Evolutionary conservation across 2,329 filamentous ascomycete species (phyloP).

Genomic region (Aureobasidium uvarum): DNA sequence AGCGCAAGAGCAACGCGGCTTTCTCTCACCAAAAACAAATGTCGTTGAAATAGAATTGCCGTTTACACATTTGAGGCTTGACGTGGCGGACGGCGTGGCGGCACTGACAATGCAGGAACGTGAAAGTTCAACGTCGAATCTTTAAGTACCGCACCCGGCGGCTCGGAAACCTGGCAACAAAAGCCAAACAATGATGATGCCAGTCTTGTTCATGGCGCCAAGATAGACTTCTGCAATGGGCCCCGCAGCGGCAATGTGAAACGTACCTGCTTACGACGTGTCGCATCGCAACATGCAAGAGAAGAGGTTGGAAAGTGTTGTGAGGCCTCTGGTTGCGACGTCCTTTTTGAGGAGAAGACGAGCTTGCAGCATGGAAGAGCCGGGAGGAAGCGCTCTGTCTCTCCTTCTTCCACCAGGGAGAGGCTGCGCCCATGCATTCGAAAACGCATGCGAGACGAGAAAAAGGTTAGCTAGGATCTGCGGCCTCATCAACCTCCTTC

Average conservation of each 20-base stretch:
- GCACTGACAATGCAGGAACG: constrained; percentile 24
- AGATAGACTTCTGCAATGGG: constrained; percentile 14
- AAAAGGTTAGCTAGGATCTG: constrained; percentile 10
- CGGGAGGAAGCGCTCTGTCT: background rate
- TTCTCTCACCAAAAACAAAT: background rate
- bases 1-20: constrained; percentile 5
- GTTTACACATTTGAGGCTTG: constrained; percentile 9
- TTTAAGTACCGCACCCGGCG: constrained; percentile 4
- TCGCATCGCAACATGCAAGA: background rate
- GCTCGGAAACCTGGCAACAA: constrained; percentile 8
- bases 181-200: constrained; percentile 21
- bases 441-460: background rate
- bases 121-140: constrained; percentile 11
- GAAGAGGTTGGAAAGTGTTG: background rate
- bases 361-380: background rate
- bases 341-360: background rate
- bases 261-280: constrained; percentile 24
- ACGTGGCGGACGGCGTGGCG: constrained; percentile 25
- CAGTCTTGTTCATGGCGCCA: background rate
- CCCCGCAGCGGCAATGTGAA: constrained; percentile 20
- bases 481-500: constrained; percentile 2
- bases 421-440: background rate
- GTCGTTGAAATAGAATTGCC: constrained; percentile 22
- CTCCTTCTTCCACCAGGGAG: background rate
- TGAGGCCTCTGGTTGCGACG: background rate